Percentiles rank a stretch among this genome's conserved stretches.
Conservation (phyloP, 805 yeast genomes). For the Suhomyces sp. region DNA sequence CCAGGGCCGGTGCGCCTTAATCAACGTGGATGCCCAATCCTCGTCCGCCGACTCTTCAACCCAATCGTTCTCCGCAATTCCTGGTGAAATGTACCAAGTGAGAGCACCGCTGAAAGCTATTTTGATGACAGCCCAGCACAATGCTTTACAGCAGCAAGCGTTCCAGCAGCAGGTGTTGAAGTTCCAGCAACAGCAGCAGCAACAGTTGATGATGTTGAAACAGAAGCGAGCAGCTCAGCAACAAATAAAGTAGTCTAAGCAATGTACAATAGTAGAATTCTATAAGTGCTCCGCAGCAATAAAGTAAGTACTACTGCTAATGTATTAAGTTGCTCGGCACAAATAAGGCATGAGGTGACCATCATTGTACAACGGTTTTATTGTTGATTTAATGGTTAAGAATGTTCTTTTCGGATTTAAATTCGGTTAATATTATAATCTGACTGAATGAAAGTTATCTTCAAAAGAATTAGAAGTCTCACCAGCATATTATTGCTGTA, state of each 20-base stretch:
- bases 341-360: too few relatives aligned
- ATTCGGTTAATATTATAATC: too few relatives aligned
- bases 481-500: too few relatives aligned
- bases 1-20: conserved; percentile 74
- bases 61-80: conserved; percentile 52
- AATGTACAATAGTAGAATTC: not conserved
- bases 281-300: too few relatives aligned
- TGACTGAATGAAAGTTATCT: too few relatives aligned
- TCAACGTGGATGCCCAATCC: conserved; percentile 54
- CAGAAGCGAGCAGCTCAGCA: conserved; percentile 19
- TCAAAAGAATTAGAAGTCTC: too few relatives aligned
- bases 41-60: conserved; percentile 23
- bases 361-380: too few relatives aligned
- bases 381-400: too few relatives aligned
- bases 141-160: conserved; percentile 40
- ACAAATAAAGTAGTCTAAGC: conserved; percentile 4
- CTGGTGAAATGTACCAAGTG: conserved; percentile 52
- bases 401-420: too few relatives aligned
- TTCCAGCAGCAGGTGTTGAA: conserved; percentile 44
- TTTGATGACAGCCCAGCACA: conserved; percentile 40
- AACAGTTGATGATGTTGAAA: conserved; percentile 27
- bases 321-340: too few relatives aligned
- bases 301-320: too few relatives aligned
- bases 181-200: conserved; percentile 37
- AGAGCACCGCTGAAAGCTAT: conserved; percentile 47